phyloP scores from a whole-genome alignment of 163 green algal species.

The Coccomyxa subellipsoidea region DNA sequence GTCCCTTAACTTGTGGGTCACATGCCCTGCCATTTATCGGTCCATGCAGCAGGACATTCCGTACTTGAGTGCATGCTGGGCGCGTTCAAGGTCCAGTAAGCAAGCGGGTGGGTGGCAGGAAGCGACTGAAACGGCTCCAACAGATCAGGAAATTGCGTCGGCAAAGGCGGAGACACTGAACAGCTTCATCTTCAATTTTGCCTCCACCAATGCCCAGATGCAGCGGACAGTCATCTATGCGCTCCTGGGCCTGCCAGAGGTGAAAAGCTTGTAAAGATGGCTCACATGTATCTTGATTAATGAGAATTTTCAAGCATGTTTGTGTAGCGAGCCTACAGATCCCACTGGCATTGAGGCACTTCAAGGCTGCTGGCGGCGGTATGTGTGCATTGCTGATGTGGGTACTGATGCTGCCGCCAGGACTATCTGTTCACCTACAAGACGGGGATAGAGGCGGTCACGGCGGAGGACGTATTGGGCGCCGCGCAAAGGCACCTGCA shows the following conservation, averaged over 20 bases:
- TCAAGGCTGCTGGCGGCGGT: no score
- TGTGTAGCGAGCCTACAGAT: no score
- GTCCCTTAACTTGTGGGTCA: neutral
- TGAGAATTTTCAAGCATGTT: neutral
- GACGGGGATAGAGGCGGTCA: constrained; percentile 58
- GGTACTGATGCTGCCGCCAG: constrained; percentile 24
- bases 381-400: no score
- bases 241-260: constrained; percentile 71
- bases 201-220: constrained; percentile 60
- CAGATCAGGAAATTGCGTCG: constrained; percentile 28
- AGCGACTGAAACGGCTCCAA: constrained; percentile 27
- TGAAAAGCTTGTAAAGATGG: neutral
- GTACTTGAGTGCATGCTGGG: no score
- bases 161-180: constrained; percentile 67
- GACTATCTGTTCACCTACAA: constrained; percentile 76
- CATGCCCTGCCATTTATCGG: no score
- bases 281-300: neutral
- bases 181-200: constrained; percentile 88
- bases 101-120: constrained; percentile 18
- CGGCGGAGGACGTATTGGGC: constrained; percentile 42
- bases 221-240: constrained; percentile 67
- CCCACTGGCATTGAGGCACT: no score
- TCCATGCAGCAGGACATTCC: no score
- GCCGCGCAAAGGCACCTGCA: constrained; percentile 71
- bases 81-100: no score